Conservation (phyloP, 169 alveolate genomes). For the Plasmodium coatneyi region DNA sequence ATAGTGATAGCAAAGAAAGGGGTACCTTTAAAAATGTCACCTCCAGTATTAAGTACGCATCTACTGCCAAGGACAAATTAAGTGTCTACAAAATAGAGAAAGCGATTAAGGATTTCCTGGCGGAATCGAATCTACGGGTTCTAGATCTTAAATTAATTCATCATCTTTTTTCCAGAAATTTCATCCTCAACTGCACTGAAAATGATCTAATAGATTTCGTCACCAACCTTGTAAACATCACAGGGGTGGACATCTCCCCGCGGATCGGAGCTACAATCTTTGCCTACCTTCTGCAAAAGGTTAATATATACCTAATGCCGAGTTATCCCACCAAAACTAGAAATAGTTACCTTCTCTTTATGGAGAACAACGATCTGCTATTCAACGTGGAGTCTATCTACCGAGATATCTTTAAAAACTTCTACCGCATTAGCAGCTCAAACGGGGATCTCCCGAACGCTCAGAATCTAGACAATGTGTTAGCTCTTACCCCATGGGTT, state of each 20-base stretch:
- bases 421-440: background rate
- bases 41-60: background rate
- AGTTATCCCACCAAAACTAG: constrained; percentile 4
- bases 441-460: background rate
- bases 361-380: constrained; percentile 45
- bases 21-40: constrained; percentile 26
- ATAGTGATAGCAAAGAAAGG: background rate
- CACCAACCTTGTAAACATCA: constrained; percentile 25
- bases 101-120: constrained; percentile 19
- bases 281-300: constrained; percentile 11
- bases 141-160: constrained; percentile 18
- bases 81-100: constrained; percentile 29
- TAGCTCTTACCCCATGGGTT: constrained; percentile 36
- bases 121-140: background rate
- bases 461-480: background rate
- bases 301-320: constrained; percentile 30
- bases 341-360: background rate
- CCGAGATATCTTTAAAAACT: constrained; percentile 10
- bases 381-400: constrained; percentile 8
- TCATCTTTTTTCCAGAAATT: constrained; percentile 27
- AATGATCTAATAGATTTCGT: constrained; percentile 22
- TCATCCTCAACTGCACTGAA: constrained; percentile 27
- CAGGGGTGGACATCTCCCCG: constrained; percentile 45
- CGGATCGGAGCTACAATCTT: constrained; percentile 19
- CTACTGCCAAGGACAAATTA: constrained; percentile 25